Percentiles rank a stretch among this genome's conserved stretches.
Conservation (phyloP, 306 rosid species). For the Bauhinia variegata region DNA sequence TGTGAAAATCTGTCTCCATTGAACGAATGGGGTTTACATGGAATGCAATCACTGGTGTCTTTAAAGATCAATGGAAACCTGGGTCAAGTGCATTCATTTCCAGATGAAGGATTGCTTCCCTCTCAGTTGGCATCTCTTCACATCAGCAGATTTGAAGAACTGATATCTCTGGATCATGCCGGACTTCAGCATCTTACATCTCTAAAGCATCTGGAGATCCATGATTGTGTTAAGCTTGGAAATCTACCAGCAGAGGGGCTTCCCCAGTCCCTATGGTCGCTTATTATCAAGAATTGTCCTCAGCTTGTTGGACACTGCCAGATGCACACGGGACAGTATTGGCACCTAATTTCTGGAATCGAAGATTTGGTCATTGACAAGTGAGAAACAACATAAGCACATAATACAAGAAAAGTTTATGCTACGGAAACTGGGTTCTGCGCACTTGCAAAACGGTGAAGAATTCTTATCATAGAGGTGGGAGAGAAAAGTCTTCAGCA, state of each 20-base stretch:
- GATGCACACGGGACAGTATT: background rate
- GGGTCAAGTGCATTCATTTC: background rate
- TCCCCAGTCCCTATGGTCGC: background rate
- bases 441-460: no score
- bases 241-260: conserved; percentile 1
- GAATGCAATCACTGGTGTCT: background rate
- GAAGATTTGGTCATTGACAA: background rate
- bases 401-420: no score
- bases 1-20: background rate
- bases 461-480: no score
- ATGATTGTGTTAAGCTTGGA: background rate
- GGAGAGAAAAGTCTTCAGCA: no score
- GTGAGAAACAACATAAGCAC: no score
- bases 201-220: background rate
- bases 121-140: background rate
- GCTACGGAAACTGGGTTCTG: no score
- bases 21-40: conserved; percentile 13
- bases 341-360: conserved; percentile 1
- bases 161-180: background rate
- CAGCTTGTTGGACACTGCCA: background rate
- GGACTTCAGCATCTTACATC: conserved; percentile 3
- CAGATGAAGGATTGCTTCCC: conserved; percentile 2
- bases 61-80: background rate
- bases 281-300: background rate
- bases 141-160: background rate